Conservation (phyloP, 2,329 filamentous ascomycete species). For the Colletotrichum neosansevieriae region DNA sequence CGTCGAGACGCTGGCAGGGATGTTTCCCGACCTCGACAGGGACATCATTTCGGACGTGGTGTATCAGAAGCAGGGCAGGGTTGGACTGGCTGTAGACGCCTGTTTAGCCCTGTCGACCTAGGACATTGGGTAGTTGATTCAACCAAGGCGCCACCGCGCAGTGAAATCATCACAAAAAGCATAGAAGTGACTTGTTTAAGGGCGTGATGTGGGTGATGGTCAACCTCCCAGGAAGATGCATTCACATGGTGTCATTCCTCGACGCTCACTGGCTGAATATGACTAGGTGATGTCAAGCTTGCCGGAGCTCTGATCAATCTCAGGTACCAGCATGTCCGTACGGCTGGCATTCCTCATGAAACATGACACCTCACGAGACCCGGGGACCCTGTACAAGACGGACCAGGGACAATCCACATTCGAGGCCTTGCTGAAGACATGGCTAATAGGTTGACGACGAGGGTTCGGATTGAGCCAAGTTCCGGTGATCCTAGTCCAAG, state of each 20-base stretch:
- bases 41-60: constrained; percentile 98
- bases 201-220: background rate
- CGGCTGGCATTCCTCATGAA: background rate
- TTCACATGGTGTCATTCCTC: background rate
- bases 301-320: background rate
- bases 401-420: no score
- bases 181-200: no score
- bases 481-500: no score
- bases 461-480: no score
- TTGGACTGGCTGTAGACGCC: constrained; percentile 87
- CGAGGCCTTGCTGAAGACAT: no score
- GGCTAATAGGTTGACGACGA: no score
- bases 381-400: background rate
- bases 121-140: background rate
- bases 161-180: background rate
- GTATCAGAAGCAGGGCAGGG: constrained; percentile 92
- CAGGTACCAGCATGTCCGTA: background rate
- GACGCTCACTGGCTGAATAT: constrained; percentile 1
- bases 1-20: constrained; percentile 92
- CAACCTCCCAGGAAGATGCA: background rate
- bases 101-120: constrained; percentile 77
- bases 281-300: background rate
- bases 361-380: constrained; percentile 10
- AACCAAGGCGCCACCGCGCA: background rate
- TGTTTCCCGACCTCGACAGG: constrained; percentile 95